Evolutionary conservation across 495 filamentous ascomycete genomes (phyloP).

Genomic region (Penicillium macrosclerotiorum): DNA sequence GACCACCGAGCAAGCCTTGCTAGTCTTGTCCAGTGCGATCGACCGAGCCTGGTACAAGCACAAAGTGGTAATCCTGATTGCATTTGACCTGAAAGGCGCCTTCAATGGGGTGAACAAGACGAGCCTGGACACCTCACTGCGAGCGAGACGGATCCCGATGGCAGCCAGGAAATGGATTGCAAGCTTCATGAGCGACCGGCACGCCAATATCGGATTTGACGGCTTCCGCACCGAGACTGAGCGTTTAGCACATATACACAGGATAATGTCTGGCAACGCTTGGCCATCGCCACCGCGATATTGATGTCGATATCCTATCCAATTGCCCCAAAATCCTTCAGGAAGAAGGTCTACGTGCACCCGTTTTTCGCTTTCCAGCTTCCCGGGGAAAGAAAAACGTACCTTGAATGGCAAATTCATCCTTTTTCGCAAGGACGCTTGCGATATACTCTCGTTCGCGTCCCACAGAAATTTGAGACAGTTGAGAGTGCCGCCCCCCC

Average conservation of each 20-base stretch:
- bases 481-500: not conserved
- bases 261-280: no score
- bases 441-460: conserved; percentile 4
- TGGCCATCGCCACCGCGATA: not conserved
- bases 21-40: conserved; percentile 22
- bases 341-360: conserved; percentile 1
- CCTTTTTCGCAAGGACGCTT: not conserved
- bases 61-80: conserved; percentile 18
- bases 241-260: no score
- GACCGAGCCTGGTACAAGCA: conserved; percentile 22
- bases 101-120: conserved; percentile 28
- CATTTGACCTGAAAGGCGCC: conserved; percentile 30
- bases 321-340: not conserved
- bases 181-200: conserved; percentile 23
- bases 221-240: conserved; percentile 19
- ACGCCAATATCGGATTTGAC: conserved; percentile 23
- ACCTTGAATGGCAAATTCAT: conserved; percentile 3
- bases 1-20: conserved; percentile 23
- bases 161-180: conserved; percentile 18
- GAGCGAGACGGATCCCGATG: conserved; percentile 18
- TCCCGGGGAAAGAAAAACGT: not conserved
- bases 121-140: conserved; percentile 20
- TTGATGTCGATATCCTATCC: not conserved
- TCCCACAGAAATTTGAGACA: not conserved
- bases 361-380: not conserved